These are phyloP conservation scores for Quillaja saponaria DNA, from an alignment of 306 rosid species.

Conservation along the genomic window DNA sequence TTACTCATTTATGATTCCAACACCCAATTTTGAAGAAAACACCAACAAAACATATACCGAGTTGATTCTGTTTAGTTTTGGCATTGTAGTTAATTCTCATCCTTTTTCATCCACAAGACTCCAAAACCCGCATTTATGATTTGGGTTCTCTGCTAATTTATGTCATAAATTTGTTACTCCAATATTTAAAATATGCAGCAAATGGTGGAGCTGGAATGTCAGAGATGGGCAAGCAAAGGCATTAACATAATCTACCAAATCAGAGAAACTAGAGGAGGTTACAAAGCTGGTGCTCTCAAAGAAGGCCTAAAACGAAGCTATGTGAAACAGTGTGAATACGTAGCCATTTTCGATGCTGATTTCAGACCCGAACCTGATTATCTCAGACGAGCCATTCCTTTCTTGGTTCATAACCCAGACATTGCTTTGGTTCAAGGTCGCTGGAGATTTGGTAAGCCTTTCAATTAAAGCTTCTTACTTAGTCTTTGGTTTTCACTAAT, in stretches of 20 bases:
- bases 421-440: constrained; percentile 95
- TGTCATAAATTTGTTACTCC: background rate
- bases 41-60: background rate
- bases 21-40: no score
- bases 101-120: background rate
- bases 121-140: constrained; percentile 28
- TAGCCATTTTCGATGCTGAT: constrained; percentile 92
- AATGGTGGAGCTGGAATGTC: constrained; percentile 93
- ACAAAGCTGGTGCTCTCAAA: constrained; percentile 95
- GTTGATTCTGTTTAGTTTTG: background rate
- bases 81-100: background rate
- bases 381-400: constrained; percentile 85
- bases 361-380: constrained; percentile 90
- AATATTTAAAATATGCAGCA: constrained; percentile 77
- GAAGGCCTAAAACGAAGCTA: constrained; percentile 90
- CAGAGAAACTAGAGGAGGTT: constrained; percentile 76
- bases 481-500: no score
- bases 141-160: background rate
- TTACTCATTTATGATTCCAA: constrained; percentile 13
- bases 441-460: constrained; percentile 92
- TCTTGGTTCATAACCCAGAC: constrained; percentile 73
- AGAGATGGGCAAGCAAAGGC: constrained; percentile 96
- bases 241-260: constrained; percentile 82
- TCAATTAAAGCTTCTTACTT: no score
- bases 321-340: constrained; percentile 88